Evolutionary conservation across 2,329 filamentous ascomycete genomes (phyloP), one percentile per base, ranked within the genome.

Genomic region (Verticillium dahliae): DNA sequence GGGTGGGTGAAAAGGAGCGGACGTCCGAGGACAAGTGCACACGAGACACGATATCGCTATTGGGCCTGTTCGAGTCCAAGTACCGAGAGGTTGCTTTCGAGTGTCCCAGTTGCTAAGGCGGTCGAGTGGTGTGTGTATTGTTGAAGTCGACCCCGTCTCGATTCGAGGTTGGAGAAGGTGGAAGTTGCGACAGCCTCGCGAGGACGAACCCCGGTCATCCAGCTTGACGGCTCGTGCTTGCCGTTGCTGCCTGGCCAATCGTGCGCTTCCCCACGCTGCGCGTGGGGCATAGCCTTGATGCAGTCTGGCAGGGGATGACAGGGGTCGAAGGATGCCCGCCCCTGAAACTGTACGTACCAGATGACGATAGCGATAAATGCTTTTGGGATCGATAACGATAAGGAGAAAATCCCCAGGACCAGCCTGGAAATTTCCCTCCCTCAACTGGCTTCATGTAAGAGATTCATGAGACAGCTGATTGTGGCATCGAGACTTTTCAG

Each of bases 161-260:
- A 52, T 52, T 6, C n/a, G 45, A 22, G 45, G 57, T 59, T 31
- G 56, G 55, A 61, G 57, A 61, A 63, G 58, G 45, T 60, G 52
- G 62, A 64, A 60, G 63, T 66, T 65, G 64, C 64, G 64, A 66
- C 63, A 65, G 64, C 64, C 64, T 66, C 58, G 64, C 39, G 45
- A 37, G 61, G 60, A 58, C 18, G 61, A 66, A 62, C 64, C 64
- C 62, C 61, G 64, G 63, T 41, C 38, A 35, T 18, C 13, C 35
- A 54, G n/a, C 9, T 10, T 35, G 13, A 1, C 61, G 57, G 64
- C 52, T 61, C 60, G 64, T 65, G 63, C 63, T 52, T 35, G 59
- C 13, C 63, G 59, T 59, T 63, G 55, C 59, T 54, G 62, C 57
- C 61, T 52, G 39, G 38, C 62, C 57, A 58, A 58, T 58, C 13